phyloP scores from a whole-genome alignment of 208 protist genomes.

The Wallacemonas sp. region DNA sequence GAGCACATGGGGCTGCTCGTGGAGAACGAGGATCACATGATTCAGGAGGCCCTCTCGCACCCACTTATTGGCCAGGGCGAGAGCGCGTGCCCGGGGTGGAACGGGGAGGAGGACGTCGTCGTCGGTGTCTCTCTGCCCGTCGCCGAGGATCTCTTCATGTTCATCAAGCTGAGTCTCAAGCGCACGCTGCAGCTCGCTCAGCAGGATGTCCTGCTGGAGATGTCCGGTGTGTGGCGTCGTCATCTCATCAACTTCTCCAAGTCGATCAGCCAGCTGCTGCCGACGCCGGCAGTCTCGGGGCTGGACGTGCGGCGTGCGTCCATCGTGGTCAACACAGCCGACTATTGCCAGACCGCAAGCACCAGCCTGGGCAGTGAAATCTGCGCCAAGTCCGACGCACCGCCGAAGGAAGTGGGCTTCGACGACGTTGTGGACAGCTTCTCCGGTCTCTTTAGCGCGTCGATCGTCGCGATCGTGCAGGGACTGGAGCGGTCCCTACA shows the following conservation, averaged over 20 bases:
- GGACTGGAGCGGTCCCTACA: conserved; percentile 52
- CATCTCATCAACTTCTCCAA: conserved; percentile 68
- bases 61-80: conserved; percentile 81
- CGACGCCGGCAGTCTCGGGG: conserved; percentile 36
- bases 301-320: conserved; percentile 72
- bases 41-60: conserved; percentile 85
- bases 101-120: conserved; percentile 49
- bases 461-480: conserved; percentile 66
- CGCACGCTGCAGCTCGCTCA: conserved; percentile 81
- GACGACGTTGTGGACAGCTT: conserved; percentile 76
- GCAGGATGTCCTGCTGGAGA: conserved; percentile 86
- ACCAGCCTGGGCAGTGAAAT: conserved; percentile 82
- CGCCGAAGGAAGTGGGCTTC: conserved; percentile 73
- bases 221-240: conserved; percentile 81
- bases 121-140: conserved; percentile 69
- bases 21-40: conserved; percentile 80
- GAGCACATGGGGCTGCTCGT: conserved; percentile 85
- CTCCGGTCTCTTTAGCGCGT: conserved; percentile 61
- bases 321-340: conserved; percentile 88
- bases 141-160: conserved; percentile 90
- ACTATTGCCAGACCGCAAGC: conserved; percentile 77
- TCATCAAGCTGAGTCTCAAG: conserved; percentile 90
- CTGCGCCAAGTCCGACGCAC: conserved; percentile 59
- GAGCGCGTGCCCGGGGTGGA: conserved; percentile 68
- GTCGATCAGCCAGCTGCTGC: conserved; percentile 39